A percentile compares a stretch with the other conserved stretches of the same genome.
Conservation (phyloP, 306 rosid genomes). For the Dalbergia cultrata region DNA sequence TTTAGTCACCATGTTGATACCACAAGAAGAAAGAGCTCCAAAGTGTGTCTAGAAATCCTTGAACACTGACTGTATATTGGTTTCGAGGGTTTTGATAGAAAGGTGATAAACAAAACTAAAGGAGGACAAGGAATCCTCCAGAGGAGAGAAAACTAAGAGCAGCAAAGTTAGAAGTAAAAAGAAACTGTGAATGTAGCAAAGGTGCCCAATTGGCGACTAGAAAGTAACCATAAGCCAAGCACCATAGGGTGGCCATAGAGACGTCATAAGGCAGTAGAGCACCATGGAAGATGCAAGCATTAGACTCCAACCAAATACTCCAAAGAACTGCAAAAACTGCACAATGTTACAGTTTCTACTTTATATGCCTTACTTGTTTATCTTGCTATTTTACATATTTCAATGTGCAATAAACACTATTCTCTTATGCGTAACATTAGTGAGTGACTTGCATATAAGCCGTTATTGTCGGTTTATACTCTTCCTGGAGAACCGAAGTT, state of each 20-base stretch:
- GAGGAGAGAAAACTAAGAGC: slow-evolving; percentile 17
- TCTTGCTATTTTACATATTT: background rate
- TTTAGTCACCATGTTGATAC: slow-evolving; percentile 10
- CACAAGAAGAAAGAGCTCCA: background rate
- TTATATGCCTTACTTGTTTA: too few relatives aligned
- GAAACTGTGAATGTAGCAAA: background rate
- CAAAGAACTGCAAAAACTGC: slow-evolving; percentile 12
- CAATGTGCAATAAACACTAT: background rate
- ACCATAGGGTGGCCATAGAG: slow-evolving; percentile 7
- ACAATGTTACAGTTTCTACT: background rate
- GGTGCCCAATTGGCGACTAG: slow-evolving; percentile 2
- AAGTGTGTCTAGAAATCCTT: slow-evolving; percentile 19
- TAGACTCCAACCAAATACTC: slow-evolving; percentile 14
- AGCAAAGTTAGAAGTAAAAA: background rate
- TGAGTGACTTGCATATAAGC: too few relatives aligned
- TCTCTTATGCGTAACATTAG: background rate
- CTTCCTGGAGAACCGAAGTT: too few relatives aligned
- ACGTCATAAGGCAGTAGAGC: slow-evolving; percentile 3
- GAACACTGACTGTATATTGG: slow-evolving; percentile 2
- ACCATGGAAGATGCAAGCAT: slow-evolving; percentile 7
- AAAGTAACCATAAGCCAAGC: slow-evolving; percentile 21
- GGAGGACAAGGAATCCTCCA: slow-evolving; percentile 30
- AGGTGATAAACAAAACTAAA: background rate
- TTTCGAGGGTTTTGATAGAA: slow-evolving; percentile 34
- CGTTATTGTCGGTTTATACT: too few relatives aligned